phyloP scores from a whole-genome alignment of 805 yeast species.

The Jamesozyma piceae region DNA sequence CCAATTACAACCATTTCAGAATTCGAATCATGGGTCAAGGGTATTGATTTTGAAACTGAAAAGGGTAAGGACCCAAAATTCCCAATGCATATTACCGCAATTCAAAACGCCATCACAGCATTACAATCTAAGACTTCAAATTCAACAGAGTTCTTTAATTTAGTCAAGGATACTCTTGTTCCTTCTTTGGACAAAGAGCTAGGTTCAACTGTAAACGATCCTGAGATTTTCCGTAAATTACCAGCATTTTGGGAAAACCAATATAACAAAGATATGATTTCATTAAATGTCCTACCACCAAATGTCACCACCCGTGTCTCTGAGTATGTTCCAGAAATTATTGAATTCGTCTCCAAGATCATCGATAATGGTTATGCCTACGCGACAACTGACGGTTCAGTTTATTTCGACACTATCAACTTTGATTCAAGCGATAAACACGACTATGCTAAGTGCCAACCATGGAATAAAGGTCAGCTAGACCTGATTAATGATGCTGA shows the following conservation, averaged over 20 bases:
- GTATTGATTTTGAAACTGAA: slow-evolving; percentile 42
- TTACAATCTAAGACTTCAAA: slow-evolving; percentile 17
- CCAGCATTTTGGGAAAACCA: slow-evolving; percentile 86
- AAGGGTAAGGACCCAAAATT: slow-evolving; percentile 66
- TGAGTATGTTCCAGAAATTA: slow-evolving; percentile 89
- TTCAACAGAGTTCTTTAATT: slow-evolving; percentile 34
- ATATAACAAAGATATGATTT: slow-evolving; percentile 77
- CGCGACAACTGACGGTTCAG: slow-evolving; percentile 77
- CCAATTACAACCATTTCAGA: slow-evolving; percentile 25
- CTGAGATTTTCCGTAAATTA: slow-evolving; percentile 66
- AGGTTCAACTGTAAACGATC: slow-evolving; percentile 77
- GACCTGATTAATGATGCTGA: slow-evolving; percentile 90
- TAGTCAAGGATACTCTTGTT: slow-evolving; percentile 67
- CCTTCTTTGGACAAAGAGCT: slow-evolving; percentile 59
- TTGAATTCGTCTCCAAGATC: slow-evolving; percentile 66
- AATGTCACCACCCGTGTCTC: slow-evolving; percentile 87
- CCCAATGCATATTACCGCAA: slow-evolving; percentile 75
- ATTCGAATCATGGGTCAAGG: slow-evolving; percentile 43
- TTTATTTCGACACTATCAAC: slow-evolving; percentile 82
- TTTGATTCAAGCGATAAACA: slow-evolving; percentile 69
- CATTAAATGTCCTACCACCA: slow-evolving; percentile 76
- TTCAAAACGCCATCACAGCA: slow-evolving; percentile 38
- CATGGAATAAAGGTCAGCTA: slow-evolving; percentile 90
- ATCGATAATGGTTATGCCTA: slow-evolving; percentile 78
- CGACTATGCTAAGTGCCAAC: slow-evolving; percentile 90